phyloP scores from a whole-genome alignment of 768 basidiomycete genomes.

The Suillus spraguei region DNA sequence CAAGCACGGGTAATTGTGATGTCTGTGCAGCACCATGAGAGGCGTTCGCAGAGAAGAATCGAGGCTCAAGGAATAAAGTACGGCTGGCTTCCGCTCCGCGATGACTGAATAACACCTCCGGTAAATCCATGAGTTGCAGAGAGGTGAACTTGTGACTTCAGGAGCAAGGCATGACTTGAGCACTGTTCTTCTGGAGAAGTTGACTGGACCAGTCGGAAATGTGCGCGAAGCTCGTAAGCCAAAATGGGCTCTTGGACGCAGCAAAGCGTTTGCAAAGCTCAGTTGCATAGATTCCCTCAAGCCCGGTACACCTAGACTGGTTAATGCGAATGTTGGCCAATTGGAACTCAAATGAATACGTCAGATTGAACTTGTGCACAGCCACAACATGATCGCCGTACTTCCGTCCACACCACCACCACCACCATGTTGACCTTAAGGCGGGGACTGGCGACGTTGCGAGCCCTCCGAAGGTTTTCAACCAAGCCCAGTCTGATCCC shows the following conservation, averaged over 20 bases:
- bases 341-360: background rate
- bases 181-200: background rate
- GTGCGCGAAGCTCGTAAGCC: conserved; percentile 10
- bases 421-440: conserved; percentile 36
- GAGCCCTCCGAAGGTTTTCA: conserved; percentile 34
- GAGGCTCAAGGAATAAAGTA: conserved; percentile 31
- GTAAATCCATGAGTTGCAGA: conserved; percentile 14
- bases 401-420: conserved; percentile 8
- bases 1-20: conserved; percentile 53
- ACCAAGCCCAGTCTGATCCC: conserved; percentile 25
- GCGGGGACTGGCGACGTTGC: conserved; percentile 36
- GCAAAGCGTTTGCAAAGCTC: conserved; percentile 20
- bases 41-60: conserved; percentile 43
- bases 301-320: conserved; percentile 1
- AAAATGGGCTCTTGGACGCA: conserved; percentile 20
- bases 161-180: conserved; percentile 9
- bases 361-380: background rate
- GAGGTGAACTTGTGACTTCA: conserved; percentile 2
- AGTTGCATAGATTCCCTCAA: conserved; percentile 20
- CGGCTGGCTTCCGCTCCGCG: conserved; percentile 3
- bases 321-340: background rate
- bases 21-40: conserved; percentile 19
- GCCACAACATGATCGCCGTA: background rate
- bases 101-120: conserved; percentile 8
- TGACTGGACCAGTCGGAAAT: background rate